Conservation (phyloP, 768 basidiomycete species). For the Collybia sp. region DNA sequence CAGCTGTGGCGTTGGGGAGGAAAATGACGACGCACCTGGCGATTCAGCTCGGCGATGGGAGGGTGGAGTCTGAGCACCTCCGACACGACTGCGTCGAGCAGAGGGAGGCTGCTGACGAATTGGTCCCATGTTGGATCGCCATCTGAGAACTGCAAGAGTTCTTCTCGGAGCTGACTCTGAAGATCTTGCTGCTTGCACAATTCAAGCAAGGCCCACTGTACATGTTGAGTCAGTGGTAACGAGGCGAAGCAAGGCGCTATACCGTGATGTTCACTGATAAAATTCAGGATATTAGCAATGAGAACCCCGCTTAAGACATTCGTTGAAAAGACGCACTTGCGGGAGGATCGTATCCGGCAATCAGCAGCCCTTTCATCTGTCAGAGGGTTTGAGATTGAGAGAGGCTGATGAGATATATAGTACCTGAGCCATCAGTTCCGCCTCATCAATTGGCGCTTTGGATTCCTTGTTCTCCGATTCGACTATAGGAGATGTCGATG, state of each 20-base stretch:
- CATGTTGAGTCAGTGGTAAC: not conserved
- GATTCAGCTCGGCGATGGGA: constrained; percentile 17
- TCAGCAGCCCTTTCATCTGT: not conserved
- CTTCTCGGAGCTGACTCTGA: constrained; percentile 23
- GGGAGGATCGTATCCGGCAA: not conserved
- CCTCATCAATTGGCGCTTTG: not conserved
- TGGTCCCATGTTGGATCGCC: constrained; percentile 5
- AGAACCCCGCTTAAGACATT: not conserved
- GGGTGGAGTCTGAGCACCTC: constrained; percentile 28
- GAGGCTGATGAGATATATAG: not conserved
- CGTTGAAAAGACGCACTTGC: not conserved
- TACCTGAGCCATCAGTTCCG: not conserved
- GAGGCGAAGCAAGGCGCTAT: not conserved
- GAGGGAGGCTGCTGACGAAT: constrained; percentile 16
- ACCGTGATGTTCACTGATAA: not conserved
- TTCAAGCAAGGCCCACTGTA: constrained; percentile 28
- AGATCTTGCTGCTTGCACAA: constrained; percentile 20
- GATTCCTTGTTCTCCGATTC: not conserved
- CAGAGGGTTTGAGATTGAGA: not conserved
- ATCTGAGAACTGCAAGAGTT: constrained; percentile 13
- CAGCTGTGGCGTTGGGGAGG: not conserved
- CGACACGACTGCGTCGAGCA: constrained; percentile 27
- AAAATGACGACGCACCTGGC: constrained; percentile 11
- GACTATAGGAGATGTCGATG: not conserved
- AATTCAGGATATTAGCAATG: not conserved